phyloP scores from a whole-genome alignment of 768 basidiomycete species.

The Sporobolomyces pararoseus region DNA sequence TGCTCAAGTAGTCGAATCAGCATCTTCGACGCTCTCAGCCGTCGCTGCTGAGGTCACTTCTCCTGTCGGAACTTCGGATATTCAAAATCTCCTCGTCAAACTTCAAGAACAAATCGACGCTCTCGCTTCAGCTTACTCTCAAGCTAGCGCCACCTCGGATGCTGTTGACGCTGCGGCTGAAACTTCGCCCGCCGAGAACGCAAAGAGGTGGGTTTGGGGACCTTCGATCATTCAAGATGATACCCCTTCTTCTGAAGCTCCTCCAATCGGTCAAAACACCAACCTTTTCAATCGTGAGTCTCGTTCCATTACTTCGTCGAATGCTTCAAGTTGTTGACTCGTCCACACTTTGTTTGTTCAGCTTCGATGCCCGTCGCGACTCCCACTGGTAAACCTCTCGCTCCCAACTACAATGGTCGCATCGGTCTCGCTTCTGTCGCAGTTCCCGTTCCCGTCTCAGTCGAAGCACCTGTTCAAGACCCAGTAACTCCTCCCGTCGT shows the following conservation, averaged over 20 bases:
- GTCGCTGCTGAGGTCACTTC: background rate
- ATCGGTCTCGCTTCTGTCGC: background rate
- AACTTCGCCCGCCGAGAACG: conserved; percentile 13
- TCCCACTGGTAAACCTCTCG: conserved; percentile 1
- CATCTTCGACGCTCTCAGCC: conserved; percentile 1
- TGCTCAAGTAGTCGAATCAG: background rate
- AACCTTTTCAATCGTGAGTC: conserved; percentile 15
- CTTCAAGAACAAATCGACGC: conserved; percentile 5
- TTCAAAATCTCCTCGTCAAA: background rate
- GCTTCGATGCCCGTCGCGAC: conserved; percentile 10
- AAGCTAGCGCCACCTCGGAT: background rate
- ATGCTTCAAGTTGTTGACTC: background rate
- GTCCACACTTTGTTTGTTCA: background rate
- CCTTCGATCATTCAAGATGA: conserved; percentile 39
- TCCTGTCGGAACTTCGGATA: background rate
- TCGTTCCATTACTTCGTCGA: background rate
- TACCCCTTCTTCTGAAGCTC: background rate
- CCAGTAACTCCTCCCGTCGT: background rate
- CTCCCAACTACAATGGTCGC: background rate
- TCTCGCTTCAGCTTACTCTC: background rate
- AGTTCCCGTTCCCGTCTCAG: background rate
- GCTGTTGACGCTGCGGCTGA: conserved; percentile 1
- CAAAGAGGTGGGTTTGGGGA: conserved; percentile 34
- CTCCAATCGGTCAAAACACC: conserved; percentile 22
- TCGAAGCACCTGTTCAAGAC: background rate